These are phyloP conservation scores for Kluyveromyces sp. DNA, from an alignment of 1,139 yeast species.

Conservation along the genomic window DNA sequence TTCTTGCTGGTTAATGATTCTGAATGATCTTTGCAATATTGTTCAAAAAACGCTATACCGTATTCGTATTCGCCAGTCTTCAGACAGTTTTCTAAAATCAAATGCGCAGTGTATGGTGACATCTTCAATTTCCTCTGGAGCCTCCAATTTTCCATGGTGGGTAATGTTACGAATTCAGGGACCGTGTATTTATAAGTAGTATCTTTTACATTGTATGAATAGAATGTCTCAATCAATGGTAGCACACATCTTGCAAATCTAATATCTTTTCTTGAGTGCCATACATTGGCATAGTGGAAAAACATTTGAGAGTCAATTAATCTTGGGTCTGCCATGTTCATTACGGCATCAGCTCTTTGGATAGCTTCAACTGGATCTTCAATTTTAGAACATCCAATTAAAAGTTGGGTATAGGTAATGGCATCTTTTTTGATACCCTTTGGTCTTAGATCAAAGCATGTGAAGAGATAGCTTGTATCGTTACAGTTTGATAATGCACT, in stretches of 20 bases:
- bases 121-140: constrained; percentile 11
- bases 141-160: constrained; percentile 16
- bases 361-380: constrained; percentile 15
- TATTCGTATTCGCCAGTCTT: constrained; percentile 11
- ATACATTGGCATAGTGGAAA: constrained; percentile 20
- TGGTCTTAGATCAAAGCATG: constrained; percentile 16
- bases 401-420: constrained; percentile 20
- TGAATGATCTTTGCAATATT: constrained; percentile 3
- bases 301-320: constrained; percentile 18
- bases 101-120: constrained; percentile 15
- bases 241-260: constrained; percentile 9
- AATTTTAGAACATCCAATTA: constrained; percentile 18
- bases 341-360: constrained; percentile 14
- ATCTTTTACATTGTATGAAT: constrained; percentile 7
- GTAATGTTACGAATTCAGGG: constrained; percentile 8
- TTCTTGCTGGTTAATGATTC: constrained; percentile 14
- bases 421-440: constrained; percentile 16
- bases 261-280: constrained; percentile 12
- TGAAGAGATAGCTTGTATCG: constrained; percentile 18
- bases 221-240: constrained; percentile 15
- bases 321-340: constrained; percentile 14
- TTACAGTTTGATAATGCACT: constrained; percentile 24
- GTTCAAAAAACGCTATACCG: constrained; percentile 13
- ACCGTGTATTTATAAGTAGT: background rate
- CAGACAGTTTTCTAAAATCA: constrained; percentile 16